A percentile compares a stretch with the other conserved stretches of the same genome.
Conservation (phyloP, 78 protist genomes). For the Tieghemostelium lacteum region DNA sequence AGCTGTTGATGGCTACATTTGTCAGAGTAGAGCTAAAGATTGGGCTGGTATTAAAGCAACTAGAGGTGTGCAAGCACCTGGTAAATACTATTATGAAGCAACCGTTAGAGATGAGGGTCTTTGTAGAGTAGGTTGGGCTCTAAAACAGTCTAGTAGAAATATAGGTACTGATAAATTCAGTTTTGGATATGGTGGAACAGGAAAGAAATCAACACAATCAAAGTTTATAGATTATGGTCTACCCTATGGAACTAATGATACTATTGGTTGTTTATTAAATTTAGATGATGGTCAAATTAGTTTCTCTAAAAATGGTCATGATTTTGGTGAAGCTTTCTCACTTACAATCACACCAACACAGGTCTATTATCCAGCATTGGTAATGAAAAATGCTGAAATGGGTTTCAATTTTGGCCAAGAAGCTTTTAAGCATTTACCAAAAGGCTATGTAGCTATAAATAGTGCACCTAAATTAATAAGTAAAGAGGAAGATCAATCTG, state of each 20-base stretch:
- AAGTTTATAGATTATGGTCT: conserved; percentile 81
- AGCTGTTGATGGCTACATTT: conserved; percentile 45
- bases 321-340: conserved; percentile 80
- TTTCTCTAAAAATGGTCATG: conserved; percentile 84
- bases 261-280: conserved; percentile 76
- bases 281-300: conserved; percentile 25
- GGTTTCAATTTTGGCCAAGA: conserved; percentile 32
- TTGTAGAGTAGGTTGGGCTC: conserved; percentile 86
- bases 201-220: conserved; percentile 58
- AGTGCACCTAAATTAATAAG: conserved; percentile 8
- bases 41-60: conserved; percentile 79
- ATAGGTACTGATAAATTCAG: conserved; percentile 85
- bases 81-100: conserved; percentile 81
- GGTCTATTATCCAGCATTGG: conserved; percentile 60
- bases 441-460: conserved; percentile 43
- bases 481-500: too few species aligned
- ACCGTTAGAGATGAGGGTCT: conserved; percentile 85
- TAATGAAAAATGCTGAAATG: conserved; percentile 75
- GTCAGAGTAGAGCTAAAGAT: conserved; percentile 43
- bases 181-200: conserved; percentile 87
- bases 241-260: conserved; percentile 77
- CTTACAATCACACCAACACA: conserved; percentile 4
- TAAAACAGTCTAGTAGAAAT: conserved; percentile 13
- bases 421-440: conserved; percentile 45
- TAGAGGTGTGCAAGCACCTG: conserved; percentile 49